Base-by-base conservation (phyloP, 1,284 basidiomycete species). In the Malassezia sp. region DNA sequence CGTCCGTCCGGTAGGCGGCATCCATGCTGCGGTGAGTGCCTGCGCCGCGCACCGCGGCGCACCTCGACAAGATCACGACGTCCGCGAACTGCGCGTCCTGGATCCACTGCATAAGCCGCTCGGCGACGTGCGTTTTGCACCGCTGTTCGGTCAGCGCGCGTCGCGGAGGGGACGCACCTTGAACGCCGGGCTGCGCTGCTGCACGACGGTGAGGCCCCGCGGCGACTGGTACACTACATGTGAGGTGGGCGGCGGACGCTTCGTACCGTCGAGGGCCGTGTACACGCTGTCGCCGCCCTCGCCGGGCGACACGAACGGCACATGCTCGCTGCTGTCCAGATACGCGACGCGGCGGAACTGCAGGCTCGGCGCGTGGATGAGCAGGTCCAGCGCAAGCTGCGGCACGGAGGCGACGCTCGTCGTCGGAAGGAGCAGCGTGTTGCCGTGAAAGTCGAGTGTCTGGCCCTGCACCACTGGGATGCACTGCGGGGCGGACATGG, bases 321-420 rank as follows among this genome's bases (percentile, higher is more conserved):
- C 51, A 39, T 57, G 61, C 21, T 55, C 53, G 1, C 38, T 33
- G 3, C 54, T 55, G 30, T 67, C 58, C 2, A 67, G 17, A 15
- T 48, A 36, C 0, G 48, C 63, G 2, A 63, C 50, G 31, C 59
- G 55, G 2, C 26, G n/a, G 10, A 60, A 52, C 4, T 28, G 14
- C 17, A 64, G 49, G 6, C 27, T 5, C 2, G 45, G 32, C 18
- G 52, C 27, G 23, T 61, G 50, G 3, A 67, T 38, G n/a, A 67
- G 44, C 12, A 67, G 44, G 48, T 67, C 63, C 26, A 63, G 38
- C 2, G 60, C 45, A 0, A 67, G 52, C 43, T 64, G 62, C 0
- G 61, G 59, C 0, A 61, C 60, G 5, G 57, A 64, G 14, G 60
- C 63, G 28, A 63, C 54, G n/a, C 57, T 60, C 0, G 64, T 52